A percentile compares a stretch with the other conserved stretches of the same genome.
Conservation (phyloP, 768 basidiomycete genomes). For the Lentinula raphanica region DNA sequence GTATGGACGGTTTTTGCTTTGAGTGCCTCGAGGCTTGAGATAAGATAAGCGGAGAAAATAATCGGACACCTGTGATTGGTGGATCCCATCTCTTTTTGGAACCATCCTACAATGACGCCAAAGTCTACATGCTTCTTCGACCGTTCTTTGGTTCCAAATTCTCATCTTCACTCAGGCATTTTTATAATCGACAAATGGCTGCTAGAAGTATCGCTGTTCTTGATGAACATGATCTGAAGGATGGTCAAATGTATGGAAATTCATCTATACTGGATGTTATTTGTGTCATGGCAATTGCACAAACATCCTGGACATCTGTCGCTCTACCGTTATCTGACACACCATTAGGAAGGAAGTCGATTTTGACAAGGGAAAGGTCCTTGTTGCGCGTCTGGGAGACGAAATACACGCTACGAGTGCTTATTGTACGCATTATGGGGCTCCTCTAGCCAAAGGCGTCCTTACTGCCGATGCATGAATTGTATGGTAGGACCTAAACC, state of each 20-base stretch:
- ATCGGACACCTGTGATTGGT: conserved; percentile 1
- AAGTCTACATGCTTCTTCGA: neutral
- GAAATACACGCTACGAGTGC: conserved; percentile 76
- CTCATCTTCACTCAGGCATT: neutral
- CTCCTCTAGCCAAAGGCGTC: conserved; percentile 79
- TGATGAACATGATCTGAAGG: conserved; percentile 49
- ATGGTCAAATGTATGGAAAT: conserved; percentile 58
- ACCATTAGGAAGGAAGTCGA: conserved; percentile 72
- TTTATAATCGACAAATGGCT: conserved; percentile 29
- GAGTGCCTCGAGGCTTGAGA: neutral
- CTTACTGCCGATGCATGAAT: conserved; percentile 74
- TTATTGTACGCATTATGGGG: conserved; percentile 90
- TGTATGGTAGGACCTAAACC: conserved; percentile 51
- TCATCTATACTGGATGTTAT: neutral
- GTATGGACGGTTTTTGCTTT: neutral
- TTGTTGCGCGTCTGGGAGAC: conserved; percentile 71
- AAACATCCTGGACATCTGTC: neutral
- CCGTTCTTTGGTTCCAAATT: neutral
- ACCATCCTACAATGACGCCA: neutral
- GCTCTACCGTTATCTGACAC: neutral
- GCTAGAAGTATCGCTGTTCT: conserved; percentile 53
- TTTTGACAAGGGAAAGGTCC: conserved; percentile 74
- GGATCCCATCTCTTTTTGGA: neutral
- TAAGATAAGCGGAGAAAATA: neutral
- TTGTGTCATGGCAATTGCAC: neutral